Conservation (phyloP, 139 green algal species). For the Chlamydomonas sphaeroides region DNA sequence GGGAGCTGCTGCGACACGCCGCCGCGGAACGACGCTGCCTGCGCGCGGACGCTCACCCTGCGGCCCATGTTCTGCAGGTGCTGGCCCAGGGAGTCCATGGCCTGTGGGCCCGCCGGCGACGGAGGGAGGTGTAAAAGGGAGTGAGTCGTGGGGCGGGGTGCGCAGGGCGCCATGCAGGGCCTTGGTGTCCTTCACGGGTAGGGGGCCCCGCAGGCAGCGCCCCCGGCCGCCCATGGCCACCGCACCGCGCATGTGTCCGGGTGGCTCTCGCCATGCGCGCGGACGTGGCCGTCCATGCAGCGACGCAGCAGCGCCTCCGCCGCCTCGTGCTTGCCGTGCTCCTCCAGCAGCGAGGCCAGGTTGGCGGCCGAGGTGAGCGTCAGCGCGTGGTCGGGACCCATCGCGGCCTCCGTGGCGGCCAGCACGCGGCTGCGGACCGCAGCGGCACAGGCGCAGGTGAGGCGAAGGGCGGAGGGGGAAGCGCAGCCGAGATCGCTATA, state of each 20-base stretch:
- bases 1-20: too few species aligned
- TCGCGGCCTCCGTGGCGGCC: conserved; percentile 17
- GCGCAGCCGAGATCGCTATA: too few species aligned
- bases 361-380: background rate
- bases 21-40: too few species aligned
- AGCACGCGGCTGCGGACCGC: conserved; percentile 13
- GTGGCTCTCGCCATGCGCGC: background rate
- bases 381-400: conserved; percentile 14
- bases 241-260: background rate
- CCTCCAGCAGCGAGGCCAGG: conserved; percentile 18
- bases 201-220: too few species aligned
- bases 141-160: too few species aligned
- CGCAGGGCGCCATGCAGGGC: too few species aligned
- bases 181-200: too few species aligned
- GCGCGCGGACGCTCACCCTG: background rate
- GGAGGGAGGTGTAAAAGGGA: too few species aligned
- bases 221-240: too few species aligned
- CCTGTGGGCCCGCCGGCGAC: too few species aligned
- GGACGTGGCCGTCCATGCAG: background rate
- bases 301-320: conserved; percentile 30
- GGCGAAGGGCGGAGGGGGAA: too few species aligned
- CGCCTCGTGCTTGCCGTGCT: conserved; percentile 10
- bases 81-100: conserved; percentile 1
- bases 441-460: too few species aligned
- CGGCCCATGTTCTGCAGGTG: conserved; percentile 22